phyloP scores from a whole-genome alignment of 345 rosid species.

The Durio zibethinus region DNA sequence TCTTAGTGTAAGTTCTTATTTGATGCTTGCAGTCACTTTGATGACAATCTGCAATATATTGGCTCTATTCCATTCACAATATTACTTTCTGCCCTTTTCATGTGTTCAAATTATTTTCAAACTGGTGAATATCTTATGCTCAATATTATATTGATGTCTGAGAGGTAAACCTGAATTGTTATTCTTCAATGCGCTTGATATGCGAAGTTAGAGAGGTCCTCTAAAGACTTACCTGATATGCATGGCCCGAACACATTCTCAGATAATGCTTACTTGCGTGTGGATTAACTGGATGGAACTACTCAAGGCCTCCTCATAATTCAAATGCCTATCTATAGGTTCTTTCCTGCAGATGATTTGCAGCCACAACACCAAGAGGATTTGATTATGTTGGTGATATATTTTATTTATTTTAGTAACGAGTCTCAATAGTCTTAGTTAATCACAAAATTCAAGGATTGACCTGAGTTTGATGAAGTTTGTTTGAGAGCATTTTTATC shows the following conservation, averaged over 20 bases:
- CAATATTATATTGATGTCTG: slow-evolving; percentile 16
- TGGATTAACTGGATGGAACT: slow-evolving; percentile 68
- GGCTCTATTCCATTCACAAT: background rate
- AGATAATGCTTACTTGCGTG: slow-evolving; percentile 61
- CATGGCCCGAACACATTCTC: slow-evolving; percentile 69
- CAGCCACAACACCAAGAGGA: slow-evolving; percentile 73
- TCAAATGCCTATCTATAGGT: slow-evolving; percentile 74
- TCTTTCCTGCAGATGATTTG: slow-evolving; percentile 67
- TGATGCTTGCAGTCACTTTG: background rate
- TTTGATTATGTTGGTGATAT: too few species aligned
- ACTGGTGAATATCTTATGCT: slow-evolving; percentile 11
- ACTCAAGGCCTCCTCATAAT: slow-evolving; percentile 71
- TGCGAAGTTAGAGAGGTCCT: slow-evolving; percentile 80
- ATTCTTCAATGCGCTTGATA: slow-evolving; percentile 56
- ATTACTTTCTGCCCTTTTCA: background rate
- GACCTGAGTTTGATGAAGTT: too few species aligned
- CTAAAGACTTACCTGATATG: slow-evolving; percentile 74
- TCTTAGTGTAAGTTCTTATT: background rate
- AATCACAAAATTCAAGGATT: too few species aligned
- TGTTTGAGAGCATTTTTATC: too few species aligned
- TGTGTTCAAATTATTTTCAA: background rate
- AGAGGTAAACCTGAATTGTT: slow-evolving; percentile 43
- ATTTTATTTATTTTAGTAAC: too few species aligned
- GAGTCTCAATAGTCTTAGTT: too few species aligned
- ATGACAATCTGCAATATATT: background rate